A percentile compares a stretch with the other conserved stretches of the same genome.
Evolutionary conservation across 495 filamentous ascomycete species (phyloP).

Genomic region (Aspergillus cavernicola): DNA sequence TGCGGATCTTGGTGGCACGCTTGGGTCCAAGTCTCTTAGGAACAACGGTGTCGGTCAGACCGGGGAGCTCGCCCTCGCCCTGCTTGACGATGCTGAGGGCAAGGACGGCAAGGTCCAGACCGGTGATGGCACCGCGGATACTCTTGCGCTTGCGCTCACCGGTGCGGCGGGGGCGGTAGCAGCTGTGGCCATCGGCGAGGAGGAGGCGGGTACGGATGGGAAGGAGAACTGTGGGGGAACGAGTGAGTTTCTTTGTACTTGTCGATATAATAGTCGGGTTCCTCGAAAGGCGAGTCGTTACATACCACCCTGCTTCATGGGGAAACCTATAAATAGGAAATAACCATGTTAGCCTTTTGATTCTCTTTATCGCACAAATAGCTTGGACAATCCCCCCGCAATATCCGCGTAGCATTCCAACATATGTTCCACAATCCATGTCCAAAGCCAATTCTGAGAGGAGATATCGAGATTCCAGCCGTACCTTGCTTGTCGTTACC

Average conservation of each 20-base stretch:
- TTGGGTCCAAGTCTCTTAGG: slow-evolving; percentile 98
- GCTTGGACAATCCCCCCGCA: neutral
- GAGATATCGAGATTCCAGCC: slow-evolving; percentile 12
- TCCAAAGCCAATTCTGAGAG: neutral
- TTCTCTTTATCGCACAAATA: neutral
- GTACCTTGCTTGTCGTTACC: slow-evolving; percentile 99
- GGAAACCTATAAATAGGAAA: slow-evolving; percentile 60
- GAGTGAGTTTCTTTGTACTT: slow-evolving; percentile 27
- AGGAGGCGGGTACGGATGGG: slow-evolving; percentile 96
- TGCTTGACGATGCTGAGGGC: slow-evolving; percentile 95
- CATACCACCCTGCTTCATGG: slow-evolving; percentile 97
- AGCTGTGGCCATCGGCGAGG: slow-evolving; percentile 79
- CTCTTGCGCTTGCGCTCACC: slow-evolving; percentile 99
- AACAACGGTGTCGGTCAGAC: slow-evolving; percentile 92
- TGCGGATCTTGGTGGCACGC: slow-evolving; percentile 98
- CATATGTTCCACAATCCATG: neutral
- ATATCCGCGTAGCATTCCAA: neutral
- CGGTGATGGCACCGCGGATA: slow-evolving; percentile 95
- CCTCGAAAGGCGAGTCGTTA: slow-evolving; percentile 17
- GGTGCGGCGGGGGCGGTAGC: slow-evolving; percentile 95
- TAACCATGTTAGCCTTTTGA: slow-evolving; percentile 24
- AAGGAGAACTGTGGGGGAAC: slow-evolving; percentile 58
- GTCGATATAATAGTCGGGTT: slow-evolving; percentile 12
- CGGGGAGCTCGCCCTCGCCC: slow-evolving; percentile 88
- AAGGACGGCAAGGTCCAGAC: slow-evolving; percentile 86